Base-by-base conservation (phyloP, 805 yeast genomes). In the Ogataea paraovalis region DNA sequence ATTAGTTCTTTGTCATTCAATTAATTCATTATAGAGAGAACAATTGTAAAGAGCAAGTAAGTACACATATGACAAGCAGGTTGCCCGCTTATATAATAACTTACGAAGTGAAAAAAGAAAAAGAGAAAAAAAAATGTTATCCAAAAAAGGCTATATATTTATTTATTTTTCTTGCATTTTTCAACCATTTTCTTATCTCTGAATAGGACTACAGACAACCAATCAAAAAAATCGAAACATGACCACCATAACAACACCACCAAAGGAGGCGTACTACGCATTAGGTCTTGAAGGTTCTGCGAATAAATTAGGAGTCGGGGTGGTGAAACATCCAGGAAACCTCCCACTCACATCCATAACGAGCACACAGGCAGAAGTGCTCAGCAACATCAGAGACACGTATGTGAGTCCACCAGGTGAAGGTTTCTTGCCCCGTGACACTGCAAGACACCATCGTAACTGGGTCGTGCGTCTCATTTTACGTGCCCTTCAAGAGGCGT, bases 401-500 rank as follows among this genome's bases (percentile, higher is more conserved):
- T 94, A 92, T 62, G 74, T 87, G 28, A 85, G 98, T 1, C 99
- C 99, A 8, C 96, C 98, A 1, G 99, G 99, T 2, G 97, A 94
- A 68, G 99, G 99, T 1, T 94, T 94, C 58, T 68, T 94, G 39
- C 99, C 99, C 1, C 69, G 98, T 50, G 99, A 94, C 61, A 90
- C 97, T 0, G 98, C 99, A 4, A 75, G 96, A 55, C 99, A 94
- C 64, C 99, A 94, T 65, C 70, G 97, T 39, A 88, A 89, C 66
- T 92, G 97, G 97, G 95, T 84, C 20, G 91, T 87, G 1, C 68
- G 97, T 48, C 67, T 91, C 20, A 80, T 89, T 14, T 30, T 30
- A 30, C 13, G 34, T 7, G 13, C 16, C 16, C 13, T 30, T 10
- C 16, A 30, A 30, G 34, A 30, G 34, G 34, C 34, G 34, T 30